Conservation (phyloP, 202 grass and related monocot genomes). For the Schoenoplectus tabernaemontani region DNA sequence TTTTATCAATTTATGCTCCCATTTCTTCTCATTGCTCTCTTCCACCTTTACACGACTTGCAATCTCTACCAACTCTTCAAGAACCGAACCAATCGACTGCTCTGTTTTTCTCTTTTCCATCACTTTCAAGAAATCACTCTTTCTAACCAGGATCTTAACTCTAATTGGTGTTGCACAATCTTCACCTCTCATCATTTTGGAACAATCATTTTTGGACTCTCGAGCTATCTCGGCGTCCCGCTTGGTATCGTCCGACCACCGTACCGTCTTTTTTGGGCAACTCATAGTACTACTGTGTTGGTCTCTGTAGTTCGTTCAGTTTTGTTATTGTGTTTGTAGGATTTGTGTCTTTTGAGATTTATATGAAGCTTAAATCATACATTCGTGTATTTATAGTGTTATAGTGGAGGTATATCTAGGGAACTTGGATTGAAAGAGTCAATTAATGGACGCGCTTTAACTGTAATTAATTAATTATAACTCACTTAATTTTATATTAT, state of each 20-base stretch:
- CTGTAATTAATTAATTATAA: not conserved
- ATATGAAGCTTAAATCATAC: not conserved
- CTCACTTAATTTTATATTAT: not conserved
- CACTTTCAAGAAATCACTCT: not conserved
- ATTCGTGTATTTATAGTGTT: not conserved
- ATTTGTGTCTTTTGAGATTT: not conserved
- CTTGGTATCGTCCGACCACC: not conserved
- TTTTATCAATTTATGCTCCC: not conserved
- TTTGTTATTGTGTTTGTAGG: not conserved
- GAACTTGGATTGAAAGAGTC: not conserved
- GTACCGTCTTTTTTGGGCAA: not conserved
- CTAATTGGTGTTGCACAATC: not conserved
- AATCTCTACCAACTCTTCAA: not conserved
- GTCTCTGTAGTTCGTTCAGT: not conserved
- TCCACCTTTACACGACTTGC: not conserved
- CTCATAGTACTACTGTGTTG: not conserved
- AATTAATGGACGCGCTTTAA: not conserved
- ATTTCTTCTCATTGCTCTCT: not conserved
- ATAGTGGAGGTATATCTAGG: not conserved
- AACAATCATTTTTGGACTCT: not conserved
- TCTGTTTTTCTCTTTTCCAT: conserved; percentile 14
- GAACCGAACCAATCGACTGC: not conserved
- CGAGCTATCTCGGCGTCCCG: not conserved
- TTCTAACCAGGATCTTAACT: not conserved
- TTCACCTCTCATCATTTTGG: not conserved